Base-by-base conservation (phyloP, 257 asterid genomes). In the Striga asiatica region DNA sequence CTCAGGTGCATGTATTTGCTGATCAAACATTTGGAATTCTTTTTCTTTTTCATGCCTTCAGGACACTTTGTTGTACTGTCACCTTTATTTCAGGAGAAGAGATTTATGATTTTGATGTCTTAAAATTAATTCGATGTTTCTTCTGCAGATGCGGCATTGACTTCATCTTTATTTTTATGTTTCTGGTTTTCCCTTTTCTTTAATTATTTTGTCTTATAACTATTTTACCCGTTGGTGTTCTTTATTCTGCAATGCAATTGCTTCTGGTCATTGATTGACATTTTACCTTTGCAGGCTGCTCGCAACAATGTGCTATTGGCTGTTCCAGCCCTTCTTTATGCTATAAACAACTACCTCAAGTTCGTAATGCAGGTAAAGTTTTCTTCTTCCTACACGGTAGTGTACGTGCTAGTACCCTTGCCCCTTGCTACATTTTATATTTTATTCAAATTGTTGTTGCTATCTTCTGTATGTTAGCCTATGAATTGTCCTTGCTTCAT, bases 261-360 rank as follows among this genome's bases (percentile, higher is more conserved):
- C 24, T 61, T 47, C 56, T 66, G 54, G 37, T 61, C 54, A 57
- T 61, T 52, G 5, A 14, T 28, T 61, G 54, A 35, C 39, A 54
- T 48, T 68, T 32, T 54, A 16, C 32, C 42, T 66, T 66, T 60
- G 75, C 88, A 89, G 97, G 97, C 97, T 61, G 97, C 97, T 63
- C 84, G 89, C 43, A 89, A 58, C 65, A 89, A 89, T 66, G 62
- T 25, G 27, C 94, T 89, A 54, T 89, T 89, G 56, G 95, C 97
- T n/a, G 85, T 89, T 71, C 97, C 97, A 4, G 97, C 97, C 53
- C 65, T 89, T 58, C 88, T 89, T 50, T 89, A 89, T 79, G 97
- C 95, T 68, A 64, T 89, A 65, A 89, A 89, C 77, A 89, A 89
- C 74, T 89, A 89, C 69, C 77, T 89, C 52, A 89, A 89, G 78